These are phyloP conservation scores for Nicotiana sylvestris DNA, from an alignment of 257 asterid genomes.

Conservation along the genomic window DNA sequence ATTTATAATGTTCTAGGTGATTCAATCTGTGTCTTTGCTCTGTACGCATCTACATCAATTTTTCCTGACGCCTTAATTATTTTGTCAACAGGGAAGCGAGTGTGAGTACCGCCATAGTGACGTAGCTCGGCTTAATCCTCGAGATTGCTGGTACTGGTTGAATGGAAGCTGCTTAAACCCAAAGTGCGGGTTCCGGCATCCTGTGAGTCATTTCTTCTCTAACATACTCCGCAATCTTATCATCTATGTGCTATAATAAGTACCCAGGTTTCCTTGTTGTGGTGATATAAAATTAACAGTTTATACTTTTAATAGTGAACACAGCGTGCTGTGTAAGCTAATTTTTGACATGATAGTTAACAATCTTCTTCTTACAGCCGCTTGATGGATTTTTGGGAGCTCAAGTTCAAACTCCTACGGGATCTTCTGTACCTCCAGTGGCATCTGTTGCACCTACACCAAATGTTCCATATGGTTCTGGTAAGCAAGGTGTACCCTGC, in stretches of 20 bases:
- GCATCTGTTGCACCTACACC: constrained; percentile 31
- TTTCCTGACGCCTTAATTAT: background rate
- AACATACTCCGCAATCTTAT: background rate
- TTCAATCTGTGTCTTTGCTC: background rate
- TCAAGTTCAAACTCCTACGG: constrained; percentile 47
- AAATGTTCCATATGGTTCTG: constrained; percentile 37
- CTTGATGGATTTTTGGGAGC: constrained; percentile 70
- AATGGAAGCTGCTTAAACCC: constrained; percentile 84
- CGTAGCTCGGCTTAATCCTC: constrained; percentile 70
- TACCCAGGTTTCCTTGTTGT: background rate
- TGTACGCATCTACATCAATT: background rate
- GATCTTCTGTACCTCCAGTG: constrained; percentile 35
- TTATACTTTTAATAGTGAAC: background rate
- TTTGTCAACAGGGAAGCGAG: constrained; percentile 58
- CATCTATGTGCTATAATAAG: background rate
- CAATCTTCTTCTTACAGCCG: constrained; percentile 44
- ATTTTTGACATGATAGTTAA: background rate
- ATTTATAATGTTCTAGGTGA: background rate
- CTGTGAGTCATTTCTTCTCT: constrained; percentile 46
- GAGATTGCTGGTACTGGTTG: constrained; percentile 87
- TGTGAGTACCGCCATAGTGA: constrained; percentile 96
- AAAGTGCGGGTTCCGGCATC: constrained; percentile 80
- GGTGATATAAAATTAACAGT: background rate
- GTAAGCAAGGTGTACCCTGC: constrained; percentile 66
- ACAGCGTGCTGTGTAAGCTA: background rate